Conservation (phyloP, 345 rosid species). For the Dipteronia dyeriana region DNA sequence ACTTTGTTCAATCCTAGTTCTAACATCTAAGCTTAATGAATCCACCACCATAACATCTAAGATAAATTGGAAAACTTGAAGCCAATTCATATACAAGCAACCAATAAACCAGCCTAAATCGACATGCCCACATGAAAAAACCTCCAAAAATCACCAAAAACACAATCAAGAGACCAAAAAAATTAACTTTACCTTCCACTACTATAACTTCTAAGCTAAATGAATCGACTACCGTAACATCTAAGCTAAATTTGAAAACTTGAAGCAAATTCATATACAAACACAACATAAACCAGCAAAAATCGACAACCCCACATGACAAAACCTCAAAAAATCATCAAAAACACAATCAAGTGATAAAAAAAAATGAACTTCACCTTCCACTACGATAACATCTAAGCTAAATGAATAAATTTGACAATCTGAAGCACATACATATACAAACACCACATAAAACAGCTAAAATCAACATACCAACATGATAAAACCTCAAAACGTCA, state of each 20-base stretch:
- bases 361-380: background rate
- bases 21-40: background rate
- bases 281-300: background rate
- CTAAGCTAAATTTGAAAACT: background rate
- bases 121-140: background rate
- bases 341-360: background rate
- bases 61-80: background rate
- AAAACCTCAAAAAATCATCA: conserved; percentile 6
- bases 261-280: background rate
- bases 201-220: background rate
- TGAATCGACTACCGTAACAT: background rate
- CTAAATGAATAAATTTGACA: background rate
- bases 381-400: too few relatives aligned
- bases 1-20: too few relatives aligned
- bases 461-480: conserved; percentile 4
- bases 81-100: background rate
- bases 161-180: background rate
- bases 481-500: background rate
- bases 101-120: background rate
- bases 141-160: background rate
- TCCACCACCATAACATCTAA: background rate
- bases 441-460: background rate
- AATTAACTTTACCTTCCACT: background rate
- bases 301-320: background rate
- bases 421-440: background rate